Percentiles rank a stretch among this genome's conserved stretches.
These are phyloP conservation scores for Schwanniomyces occidentalis DNA, from an alignment of 805 yeast species.

Conservation along the genomic window DNA sequence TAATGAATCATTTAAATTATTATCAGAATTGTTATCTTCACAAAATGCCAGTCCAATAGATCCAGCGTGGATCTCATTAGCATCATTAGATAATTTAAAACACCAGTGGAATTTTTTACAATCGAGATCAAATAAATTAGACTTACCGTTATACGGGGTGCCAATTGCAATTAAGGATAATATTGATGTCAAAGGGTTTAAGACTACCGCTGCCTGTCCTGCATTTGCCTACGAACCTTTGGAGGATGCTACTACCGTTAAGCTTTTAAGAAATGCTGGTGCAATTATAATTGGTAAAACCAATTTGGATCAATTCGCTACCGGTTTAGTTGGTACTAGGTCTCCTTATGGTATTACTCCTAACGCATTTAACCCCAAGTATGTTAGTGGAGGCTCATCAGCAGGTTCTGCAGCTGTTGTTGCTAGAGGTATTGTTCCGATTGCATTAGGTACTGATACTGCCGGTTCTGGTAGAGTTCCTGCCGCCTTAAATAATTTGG, in stretches of 20 bases:
- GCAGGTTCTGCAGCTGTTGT: slow-evolving; percentile 96
- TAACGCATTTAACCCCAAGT: slow-evolving; percentile 69
- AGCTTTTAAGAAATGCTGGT: slow-evolving; percentile 77
- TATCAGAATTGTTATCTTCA: slow-evolving; percentile 46
- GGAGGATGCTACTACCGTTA: slow-evolving; percentile 74
- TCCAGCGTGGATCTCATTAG: slow-evolving; percentile 91
- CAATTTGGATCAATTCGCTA: slow-evolving; percentile 94
- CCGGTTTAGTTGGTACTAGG: slow-evolving; percentile 93
- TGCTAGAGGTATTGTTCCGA: slow-evolving; percentile 84
- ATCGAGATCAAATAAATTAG: slow-evolving; percentile 53
- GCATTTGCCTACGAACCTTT: slow-evolving; percentile 68
- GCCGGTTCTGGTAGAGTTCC: slow-evolving; percentile 99
- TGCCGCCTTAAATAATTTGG: slow-evolving; percentile 86
- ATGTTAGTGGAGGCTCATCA: slow-evolving; percentile 93
- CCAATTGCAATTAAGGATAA: slow-evolving; percentile 95
- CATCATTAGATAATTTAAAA: slow-evolving; percentile 56
- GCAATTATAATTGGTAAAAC: slow-evolving; percentile 94
- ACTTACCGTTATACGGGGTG: slow-evolving; percentile 81
- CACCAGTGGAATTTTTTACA: slow-evolving; percentile 82
- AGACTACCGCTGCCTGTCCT: slow-evolving; percentile 96
- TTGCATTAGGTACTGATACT: slow-evolving; percentile 92
- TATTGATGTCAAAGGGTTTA: slow-evolving; percentile 79
- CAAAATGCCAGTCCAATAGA: slow-evolving; percentile 54
- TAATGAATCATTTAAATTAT: slow-evolving; percentile 53
- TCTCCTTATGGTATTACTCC: slow-evolving; percentile 93